These are phyloP conservation scores for Stemphylium beticola DNA, from an alignment of 2,329 filamentous ascomycete genomes.

Conservation along the genomic window DNA sequence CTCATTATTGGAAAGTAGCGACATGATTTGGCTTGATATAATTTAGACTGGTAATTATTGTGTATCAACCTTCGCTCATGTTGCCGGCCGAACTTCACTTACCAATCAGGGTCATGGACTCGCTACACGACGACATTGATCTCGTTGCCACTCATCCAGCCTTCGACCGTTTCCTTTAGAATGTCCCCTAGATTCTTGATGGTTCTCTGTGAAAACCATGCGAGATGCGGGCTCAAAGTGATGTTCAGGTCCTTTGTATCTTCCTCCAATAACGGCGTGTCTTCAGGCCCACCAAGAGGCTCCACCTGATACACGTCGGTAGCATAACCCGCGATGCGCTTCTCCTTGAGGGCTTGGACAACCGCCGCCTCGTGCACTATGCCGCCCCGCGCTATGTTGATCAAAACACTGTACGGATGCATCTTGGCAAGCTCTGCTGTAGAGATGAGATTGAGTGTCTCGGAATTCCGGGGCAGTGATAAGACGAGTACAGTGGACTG, in stretches of 20 bases:
- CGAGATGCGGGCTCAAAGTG: constrained; percentile 60
- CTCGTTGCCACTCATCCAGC: constrained; percentile 49
- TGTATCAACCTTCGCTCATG: too few species aligned
- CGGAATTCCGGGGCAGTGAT: constrained; percentile 39
- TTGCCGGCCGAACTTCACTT: too few species aligned
- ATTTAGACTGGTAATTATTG: too few species aligned
- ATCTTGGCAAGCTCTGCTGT: constrained; percentile 53
- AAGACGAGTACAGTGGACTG: constrained; percentile 49
- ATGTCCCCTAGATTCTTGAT: constrained; percentile 54
- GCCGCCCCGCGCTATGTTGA: constrained; percentile 60
- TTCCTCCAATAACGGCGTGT: constrained; percentile 53
- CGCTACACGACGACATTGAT: constrained; percentile 46
- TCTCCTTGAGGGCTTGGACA: constrained; percentile 53
- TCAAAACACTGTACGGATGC: constrained; percentile 52
- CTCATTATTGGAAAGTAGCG: too few species aligned
- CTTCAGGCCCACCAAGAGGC: constrained; percentile 51
- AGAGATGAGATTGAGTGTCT: constrained; percentile 44
- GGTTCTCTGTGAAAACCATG: constrained; percentile 60
- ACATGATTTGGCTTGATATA: too few species aligned
- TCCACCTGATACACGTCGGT: constrained; percentile 60
- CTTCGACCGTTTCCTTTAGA: constrained; percentile 57
- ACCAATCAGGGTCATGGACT: not conserved
- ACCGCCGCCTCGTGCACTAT: constrained; percentile 60
- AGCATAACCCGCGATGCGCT: constrained; percentile 56
- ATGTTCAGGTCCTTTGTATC: constrained; percentile 57